Percentiles rank a stretch among this genome's conserved stretches.
Conservation (phyloP, 352 stramenopile species). For the Phytopythium litorale region DNA sequence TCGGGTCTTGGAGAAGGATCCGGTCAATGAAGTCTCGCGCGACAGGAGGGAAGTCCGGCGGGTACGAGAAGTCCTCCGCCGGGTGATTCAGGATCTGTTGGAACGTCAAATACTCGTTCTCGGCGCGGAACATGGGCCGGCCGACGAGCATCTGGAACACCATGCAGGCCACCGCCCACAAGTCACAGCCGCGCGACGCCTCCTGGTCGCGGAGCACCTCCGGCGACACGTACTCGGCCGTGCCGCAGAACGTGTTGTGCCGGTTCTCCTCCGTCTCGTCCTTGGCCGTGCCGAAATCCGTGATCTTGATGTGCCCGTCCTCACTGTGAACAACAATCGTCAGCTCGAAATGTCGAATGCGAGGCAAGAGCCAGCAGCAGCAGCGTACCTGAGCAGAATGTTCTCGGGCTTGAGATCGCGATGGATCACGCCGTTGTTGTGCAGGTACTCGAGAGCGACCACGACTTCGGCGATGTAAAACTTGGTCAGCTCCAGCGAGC, state of each 20-base stretch:
- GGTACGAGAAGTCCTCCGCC: slow-evolving; percentile 74
- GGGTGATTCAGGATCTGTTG: slow-evolving; percentile 87
- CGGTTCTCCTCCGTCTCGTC: slow-evolving; percentile 77
- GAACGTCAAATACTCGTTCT: slow-evolving; percentile 91
- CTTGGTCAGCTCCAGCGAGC: slow-evolving; percentile 78
- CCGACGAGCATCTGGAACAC: slow-evolving; percentile 89
- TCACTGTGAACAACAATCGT: slow-evolving; percentile 20
- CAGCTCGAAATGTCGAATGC: neutral
- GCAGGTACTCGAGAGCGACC: slow-evolving; percentile 92
- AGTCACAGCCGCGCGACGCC: slow-evolving; percentile 77
- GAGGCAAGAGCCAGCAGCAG: neutral
- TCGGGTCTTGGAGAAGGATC: slow-evolving; percentile 74
- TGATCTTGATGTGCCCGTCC: slow-evolving; percentile 87
- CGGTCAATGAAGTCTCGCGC: slow-evolving; percentile 74
- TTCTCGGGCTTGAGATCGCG: slow-evolving; percentile 94
- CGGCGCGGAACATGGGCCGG: slow-evolving; percentile 78
- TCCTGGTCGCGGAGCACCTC: slow-evolving; percentile 87
- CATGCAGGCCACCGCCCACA: slow-evolving; percentile 92
- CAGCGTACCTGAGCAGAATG: slow-evolving; percentile 62
- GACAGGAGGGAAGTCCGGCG: slow-evolving; percentile 45
- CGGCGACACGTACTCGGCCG: slow-evolving; percentile 90
- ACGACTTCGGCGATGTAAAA: slow-evolving; percentile 95
- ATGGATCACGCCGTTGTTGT: slow-evolving; percentile 93
- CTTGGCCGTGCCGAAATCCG: slow-evolving; percentile 88
- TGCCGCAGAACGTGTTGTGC: slow-evolving; percentile 89